Conservation (phyloP, 1,139 yeast species). For the Pichia sp. region DNA sequence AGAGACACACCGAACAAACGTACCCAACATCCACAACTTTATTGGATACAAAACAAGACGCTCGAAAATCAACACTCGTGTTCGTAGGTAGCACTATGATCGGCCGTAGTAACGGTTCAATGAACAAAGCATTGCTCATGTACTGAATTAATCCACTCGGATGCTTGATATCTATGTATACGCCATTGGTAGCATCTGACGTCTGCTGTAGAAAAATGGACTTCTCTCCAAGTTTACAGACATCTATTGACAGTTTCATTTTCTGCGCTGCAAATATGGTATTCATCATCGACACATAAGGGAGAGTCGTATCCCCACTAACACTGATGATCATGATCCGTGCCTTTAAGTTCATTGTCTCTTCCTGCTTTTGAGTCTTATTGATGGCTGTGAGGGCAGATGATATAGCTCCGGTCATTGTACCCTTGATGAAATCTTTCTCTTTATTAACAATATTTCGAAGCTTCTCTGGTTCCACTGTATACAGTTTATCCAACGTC, state of each 20-base stretch:
- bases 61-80: conserved; percentile 84
- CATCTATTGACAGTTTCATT: conserved; percentile 83
- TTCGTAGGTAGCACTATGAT: conserved; percentile 77
- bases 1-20: conserved; percentile 92
- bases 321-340: conserved; percentile 70
- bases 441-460: conserved; percentile 17
- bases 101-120: conserved; percentile 76
- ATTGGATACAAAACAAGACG: conserved; percentile 89
- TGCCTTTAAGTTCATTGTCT: conserved; percentile 48
- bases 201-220: conserved; percentile 94
- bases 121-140: conserved; percentile 60
- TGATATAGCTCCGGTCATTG: conserved; percentile 74
- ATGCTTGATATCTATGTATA: conserved; percentile 68
- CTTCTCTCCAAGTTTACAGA: conserved; percentile 71
- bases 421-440: conserved; percentile 31
- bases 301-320: conserved; percentile 69
- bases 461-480: conserved; percentile 24
- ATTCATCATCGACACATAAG: conserved; percentile 93
- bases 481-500: conserved; percentile 46
- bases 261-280: conserved; percentile 94
- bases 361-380: conserved; percentile 50
- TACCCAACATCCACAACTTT: conserved; percentile 86
- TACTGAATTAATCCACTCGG: conserved; percentile 78
- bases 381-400: conserved; percentile 75
- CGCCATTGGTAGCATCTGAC: conserved; percentile 89